Conservation (phyloP, 306 rosid species). For the Senna tora region DNA sequence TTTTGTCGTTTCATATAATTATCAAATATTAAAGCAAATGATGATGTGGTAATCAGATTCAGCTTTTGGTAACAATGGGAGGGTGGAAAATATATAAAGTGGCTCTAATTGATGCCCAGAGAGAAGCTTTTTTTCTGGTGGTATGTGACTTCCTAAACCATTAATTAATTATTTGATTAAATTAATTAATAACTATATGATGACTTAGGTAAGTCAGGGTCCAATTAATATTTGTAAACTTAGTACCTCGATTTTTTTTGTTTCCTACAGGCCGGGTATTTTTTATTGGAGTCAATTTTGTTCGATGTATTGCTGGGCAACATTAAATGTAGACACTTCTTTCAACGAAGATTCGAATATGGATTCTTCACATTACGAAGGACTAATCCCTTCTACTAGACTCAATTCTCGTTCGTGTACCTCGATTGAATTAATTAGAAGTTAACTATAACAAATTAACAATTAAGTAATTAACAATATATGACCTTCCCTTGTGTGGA, state of each 20-base stretch:
- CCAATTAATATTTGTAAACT: slow-evolving; percentile 7
- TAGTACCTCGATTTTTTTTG: slow-evolving; percentile 12
- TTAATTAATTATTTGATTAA: slow-evolving; percentile 9
- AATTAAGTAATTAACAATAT: too few relatives aligned
- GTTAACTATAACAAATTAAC: not conserved
- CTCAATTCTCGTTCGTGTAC: too few relatives aligned
- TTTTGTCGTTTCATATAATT: not conserved
- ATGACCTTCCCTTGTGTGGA: slow-evolving; percentile 22
- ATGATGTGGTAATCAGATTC: slow-evolving; percentile 31
- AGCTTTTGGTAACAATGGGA: slow-evolving; percentile 36
- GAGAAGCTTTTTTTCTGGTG: slow-evolving; percentile 34
- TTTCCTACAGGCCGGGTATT: too few relatives aligned
- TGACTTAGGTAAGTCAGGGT: slow-evolving; percentile 8
- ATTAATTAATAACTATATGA: slow-evolving; percentile 6
- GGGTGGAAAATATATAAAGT: slow-evolving; percentile 2
- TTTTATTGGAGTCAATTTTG: too few relatives aligned
- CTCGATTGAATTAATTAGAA: too few relatives aligned
- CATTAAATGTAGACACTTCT: too few relatives aligned
- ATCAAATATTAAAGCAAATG: slow-evolving; percentile 15
- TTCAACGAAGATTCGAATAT: too few relatives aligned
- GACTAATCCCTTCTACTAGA: too few relatives aligned
- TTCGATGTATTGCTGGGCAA: too few relatives aligned
- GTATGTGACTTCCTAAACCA: slow-evolving; percentile 29
- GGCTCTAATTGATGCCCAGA: slow-evolving; percentile 36
- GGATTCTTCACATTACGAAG: too few relatives aligned